Percentiles rank a stretch among this genome's conserved stretches.
Conservation (phyloP, 169 alveolate species). For the Perkinsus chesapeaki region DNA sequence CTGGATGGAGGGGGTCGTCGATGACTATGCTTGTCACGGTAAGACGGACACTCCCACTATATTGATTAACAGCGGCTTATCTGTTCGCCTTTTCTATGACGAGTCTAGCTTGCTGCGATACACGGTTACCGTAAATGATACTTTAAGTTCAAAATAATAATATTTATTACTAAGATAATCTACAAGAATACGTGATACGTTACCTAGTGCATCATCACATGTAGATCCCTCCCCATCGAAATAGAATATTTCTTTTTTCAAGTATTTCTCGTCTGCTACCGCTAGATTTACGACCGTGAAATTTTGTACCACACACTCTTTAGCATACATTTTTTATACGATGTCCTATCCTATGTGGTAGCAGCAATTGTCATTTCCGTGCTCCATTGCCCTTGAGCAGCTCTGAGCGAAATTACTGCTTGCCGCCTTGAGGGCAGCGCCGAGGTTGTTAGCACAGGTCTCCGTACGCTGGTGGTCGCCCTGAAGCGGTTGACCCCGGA, state of each 20-base stretch:
- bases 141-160: not conserved
- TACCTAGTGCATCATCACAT: too few species aligned
- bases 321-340: too few species aligned
- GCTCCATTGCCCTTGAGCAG: too few species aligned
- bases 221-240: too few species aligned
- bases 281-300: constrained; percentile 49
- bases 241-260: not conserved
- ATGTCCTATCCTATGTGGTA: too few species aligned
- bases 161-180: not conserved
- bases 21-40: not conserved
- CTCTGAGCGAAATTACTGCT: too few species aligned
- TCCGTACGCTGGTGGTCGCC: constrained; percentile 61
- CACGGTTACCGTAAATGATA: not conserved
- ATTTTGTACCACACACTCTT: constrained; percentile 19
- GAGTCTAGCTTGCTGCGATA: too few species aligned
- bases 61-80: too few species aligned
- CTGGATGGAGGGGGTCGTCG: not conserved
- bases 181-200: not conserved
- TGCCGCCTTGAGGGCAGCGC: constrained; percentile 42
- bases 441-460: constrained; percentile 60
- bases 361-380: too few species aligned
- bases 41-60: too few species aligned
- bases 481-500: constrained; percentile 29
- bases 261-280: not conserved
- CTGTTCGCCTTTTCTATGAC: too few species aligned